These are phyloP conservation scores for Phytopythium vexans DNA, from an alignment of 352 stramenopile species.

Conservation along the genomic window DNA sequence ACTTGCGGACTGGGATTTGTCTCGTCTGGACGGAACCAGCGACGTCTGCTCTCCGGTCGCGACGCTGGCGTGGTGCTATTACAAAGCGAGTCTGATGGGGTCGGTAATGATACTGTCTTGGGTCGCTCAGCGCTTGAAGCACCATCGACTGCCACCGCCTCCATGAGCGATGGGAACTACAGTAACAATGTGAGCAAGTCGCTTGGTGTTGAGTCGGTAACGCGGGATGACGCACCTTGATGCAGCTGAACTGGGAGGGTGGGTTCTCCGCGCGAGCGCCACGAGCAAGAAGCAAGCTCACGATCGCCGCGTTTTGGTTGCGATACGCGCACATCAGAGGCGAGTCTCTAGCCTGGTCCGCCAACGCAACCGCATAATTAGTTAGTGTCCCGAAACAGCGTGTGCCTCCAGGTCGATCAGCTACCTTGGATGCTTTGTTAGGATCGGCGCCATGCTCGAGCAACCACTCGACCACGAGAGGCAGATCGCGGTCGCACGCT, in stretches of 20 bases:
- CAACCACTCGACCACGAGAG: constrained; percentile 40
- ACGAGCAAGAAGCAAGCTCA: constrained; percentile 43
- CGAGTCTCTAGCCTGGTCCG: constrained; percentile 22
- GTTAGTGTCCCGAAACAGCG: neutral
- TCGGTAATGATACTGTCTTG: too few species aligned
- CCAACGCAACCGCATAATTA: neutral
- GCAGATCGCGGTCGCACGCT: constrained; percentile 46
- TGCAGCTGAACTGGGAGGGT: constrained; percentile 21
- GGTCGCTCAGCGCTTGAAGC: too few species aligned
- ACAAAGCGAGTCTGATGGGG: too few species aligned
- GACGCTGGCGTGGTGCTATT: too few species aligned
- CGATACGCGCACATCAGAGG: constrained; percentile 56
- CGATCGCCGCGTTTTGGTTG: constrained; percentile 42
- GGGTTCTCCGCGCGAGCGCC: constrained; percentile 33
- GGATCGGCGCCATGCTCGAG: constrained; percentile 47
- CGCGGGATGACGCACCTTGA: constrained; percentile 23
- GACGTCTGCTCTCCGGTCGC: too few species aligned
- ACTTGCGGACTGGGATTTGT: neutral
- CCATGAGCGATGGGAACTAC: constrained; percentile 16
- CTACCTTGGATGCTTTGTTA: constrained; percentile 50
- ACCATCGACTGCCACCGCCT: constrained; percentile 4
- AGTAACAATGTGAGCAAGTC: too few species aligned
- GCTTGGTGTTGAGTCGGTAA: too few species aligned
- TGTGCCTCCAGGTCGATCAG: too few species aligned
- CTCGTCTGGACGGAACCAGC: too few species aligned